phyloP scores from a whole-genome alignment of 164 flowering plant genomes.

The Tetracentron sinense region DNA sequence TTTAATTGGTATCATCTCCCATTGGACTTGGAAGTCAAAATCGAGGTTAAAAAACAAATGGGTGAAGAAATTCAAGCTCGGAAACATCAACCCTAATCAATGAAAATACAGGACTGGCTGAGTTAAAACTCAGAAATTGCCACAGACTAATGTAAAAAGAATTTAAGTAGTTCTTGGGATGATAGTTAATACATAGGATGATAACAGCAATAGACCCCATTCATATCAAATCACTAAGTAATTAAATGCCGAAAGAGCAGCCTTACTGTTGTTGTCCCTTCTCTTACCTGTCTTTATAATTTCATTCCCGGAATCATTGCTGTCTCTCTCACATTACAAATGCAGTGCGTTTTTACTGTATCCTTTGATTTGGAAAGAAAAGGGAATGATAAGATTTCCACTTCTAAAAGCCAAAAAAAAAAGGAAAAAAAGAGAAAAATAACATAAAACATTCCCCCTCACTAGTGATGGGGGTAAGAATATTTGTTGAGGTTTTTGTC shows the following conservation, averaged over 20 bases:
- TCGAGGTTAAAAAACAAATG: no score
- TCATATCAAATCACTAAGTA: neutral
- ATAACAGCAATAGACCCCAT: neutral
- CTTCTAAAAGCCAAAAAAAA: slow-evolving; percentile 1
- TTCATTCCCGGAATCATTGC: slow-evolving; percentile 14
- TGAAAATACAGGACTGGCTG: no score
- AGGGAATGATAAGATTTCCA: slow-evolving; percentile 21
- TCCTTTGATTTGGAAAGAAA: slow-evolving; percentile 3
- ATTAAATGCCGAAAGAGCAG: neutral
- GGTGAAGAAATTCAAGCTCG: no score
- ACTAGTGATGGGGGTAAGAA: neutral
- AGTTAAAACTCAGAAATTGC: no score
- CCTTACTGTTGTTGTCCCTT: slow-evolving; percentile 1
- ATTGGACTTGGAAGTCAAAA: no score
- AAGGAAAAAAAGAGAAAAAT: slow-evolving; percentile 7
- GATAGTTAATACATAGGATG: no score
- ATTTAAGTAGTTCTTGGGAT: neutral
- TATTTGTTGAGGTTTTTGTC: no score
- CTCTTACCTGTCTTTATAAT: no score
- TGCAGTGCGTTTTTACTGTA: slow-evolving; percentile 24
- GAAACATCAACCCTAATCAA: no score
- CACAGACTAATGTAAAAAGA: no score
- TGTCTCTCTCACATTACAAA: neutral
- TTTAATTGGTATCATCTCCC: no score
- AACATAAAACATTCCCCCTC: slow-evolving; percentile 1